Evolutionary conservation across 1,284 basidiomycete genomes (phyloP).

Genomic region (Pascua sp.): DNA sequence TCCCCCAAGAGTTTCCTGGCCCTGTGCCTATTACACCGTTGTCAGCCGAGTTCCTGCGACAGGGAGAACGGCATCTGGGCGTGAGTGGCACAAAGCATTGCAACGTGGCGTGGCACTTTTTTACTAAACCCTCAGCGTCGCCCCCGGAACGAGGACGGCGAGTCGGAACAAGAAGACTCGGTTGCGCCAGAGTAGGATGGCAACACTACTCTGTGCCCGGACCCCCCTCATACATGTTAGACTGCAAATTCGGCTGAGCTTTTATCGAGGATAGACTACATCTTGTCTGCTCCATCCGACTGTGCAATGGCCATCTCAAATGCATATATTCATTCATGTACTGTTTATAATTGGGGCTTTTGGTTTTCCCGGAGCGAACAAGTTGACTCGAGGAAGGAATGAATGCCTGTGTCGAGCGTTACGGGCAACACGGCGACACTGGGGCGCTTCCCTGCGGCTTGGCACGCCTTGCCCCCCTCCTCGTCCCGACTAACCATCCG

Average conservation of each 20-base stretch:
- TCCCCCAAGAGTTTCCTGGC: constrained; percentile 19
- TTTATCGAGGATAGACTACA: not conserved
- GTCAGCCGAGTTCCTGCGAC: constrained; percentile 19
- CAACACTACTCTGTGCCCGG: not conserved
- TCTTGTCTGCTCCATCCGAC: not conserved
- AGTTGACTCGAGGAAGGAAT: too few species aligned
- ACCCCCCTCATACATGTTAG: not conserved
- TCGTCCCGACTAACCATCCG: too few species aligned
- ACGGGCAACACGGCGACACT: too few species aligned
- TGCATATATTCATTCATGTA: not conserved
- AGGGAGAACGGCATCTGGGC: constrained; percentile 20
- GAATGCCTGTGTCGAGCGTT: too few species aligned
- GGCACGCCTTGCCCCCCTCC: too few species aligned
- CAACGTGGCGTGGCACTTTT: not conserved
- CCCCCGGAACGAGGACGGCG: constrained; percentile 19
- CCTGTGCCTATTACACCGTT: constrained; percentile 19
- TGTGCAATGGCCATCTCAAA: not conserved
- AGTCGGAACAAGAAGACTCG: constrained; percentile 13
- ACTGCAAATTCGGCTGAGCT: not conserved
- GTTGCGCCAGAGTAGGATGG: not conserved
- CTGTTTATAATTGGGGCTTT: not conserved
- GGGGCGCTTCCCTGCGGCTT: too few species aligned
- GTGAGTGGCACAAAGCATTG: constrained; percentile 6
- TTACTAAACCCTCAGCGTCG: constrained; percentile 15
- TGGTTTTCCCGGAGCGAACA: too few species aligned